Evolutionary conservation across 306 rosid genomes (phyloP).

Genomic region (Corylus americana): DNA sequence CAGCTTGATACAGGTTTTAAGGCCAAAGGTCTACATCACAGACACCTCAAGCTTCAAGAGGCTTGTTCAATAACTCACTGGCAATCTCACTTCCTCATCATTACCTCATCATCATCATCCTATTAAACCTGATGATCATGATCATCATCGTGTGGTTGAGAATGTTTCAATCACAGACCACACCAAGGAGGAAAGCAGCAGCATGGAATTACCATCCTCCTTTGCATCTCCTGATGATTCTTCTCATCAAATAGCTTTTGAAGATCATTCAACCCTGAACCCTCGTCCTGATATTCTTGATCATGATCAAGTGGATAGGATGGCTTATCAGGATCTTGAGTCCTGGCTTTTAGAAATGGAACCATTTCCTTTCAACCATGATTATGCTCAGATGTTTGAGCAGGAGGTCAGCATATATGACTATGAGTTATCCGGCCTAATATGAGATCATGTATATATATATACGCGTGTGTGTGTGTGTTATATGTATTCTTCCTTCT

Average conservation of each 20-base stretch:
- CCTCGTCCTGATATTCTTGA: background rate
- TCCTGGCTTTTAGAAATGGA: slow-evolving; percentile 33
- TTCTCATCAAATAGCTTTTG: background rate
- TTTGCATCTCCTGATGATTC: background rate
- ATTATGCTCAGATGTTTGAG: slow-evolving; percentile 13
- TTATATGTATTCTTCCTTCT: background rate
- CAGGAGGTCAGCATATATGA: slow-evolving; percentile 41
- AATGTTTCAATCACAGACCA: too few species aligned
- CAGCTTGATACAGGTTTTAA: slow-evolving; percentile 32
- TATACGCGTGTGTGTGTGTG: too few species aligned
- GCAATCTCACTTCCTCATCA: slow-evolving; percentile 15
- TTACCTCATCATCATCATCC: background rate
- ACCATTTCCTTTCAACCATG: slow-evolving; percentile 16
- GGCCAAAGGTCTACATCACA: slow-evolving; percentile 48
- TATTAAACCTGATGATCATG: background rate
- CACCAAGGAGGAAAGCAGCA: background rate
- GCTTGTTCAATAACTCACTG: slow-evolving; percentile 50
- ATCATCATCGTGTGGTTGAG: too few species aligned
- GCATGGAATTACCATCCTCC: slow-evolving; percentile 17
- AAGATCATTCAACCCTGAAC: background rate
- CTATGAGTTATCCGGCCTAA: slow-evolving; percentile 30
- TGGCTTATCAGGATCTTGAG: slow-evolving; percentile 29
- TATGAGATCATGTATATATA: background rate
- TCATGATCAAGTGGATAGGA: background rate
- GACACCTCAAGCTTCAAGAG: slow-evolving; percentile 44